Evolutionary conservation across 2,329 filamentous ascomycete genomes (phyloP).

Genomic region (Zasmidium citrigriseum): DNA sequence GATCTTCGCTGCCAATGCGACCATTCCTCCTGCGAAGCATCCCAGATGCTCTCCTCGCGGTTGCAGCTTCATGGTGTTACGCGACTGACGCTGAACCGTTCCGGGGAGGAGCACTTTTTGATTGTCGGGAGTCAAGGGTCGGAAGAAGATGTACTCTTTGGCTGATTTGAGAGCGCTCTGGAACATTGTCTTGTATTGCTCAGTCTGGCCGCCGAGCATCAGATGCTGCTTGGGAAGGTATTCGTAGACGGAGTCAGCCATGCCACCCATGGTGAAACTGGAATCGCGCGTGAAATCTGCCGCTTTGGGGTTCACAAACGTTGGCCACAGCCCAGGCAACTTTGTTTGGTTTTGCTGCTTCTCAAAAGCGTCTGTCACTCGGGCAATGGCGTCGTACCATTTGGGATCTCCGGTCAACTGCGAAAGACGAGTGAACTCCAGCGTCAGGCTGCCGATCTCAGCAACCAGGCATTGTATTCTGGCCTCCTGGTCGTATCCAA

Average conservation of each 20-base stretch:
- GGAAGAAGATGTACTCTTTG: slow-evolving; percentile 48
- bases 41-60: slow-evolving; percentile 45
- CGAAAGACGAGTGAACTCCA: slow-evolving; percentile 65
- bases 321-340: slow-evolving; percentile 65
- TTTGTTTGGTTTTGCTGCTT: slow-evolving; percentile 55
- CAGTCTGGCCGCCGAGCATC: slow-evolving; percentile 30
- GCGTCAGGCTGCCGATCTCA: slow-evolving; percentile 59
- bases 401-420: slow-evolving; percentile 62
- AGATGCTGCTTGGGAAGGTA: slow-evolving; percentile 34
- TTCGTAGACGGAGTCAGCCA: slow-evolving; percentile 39
- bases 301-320: slow-evolving; percentile 50
- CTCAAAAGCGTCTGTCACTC: slow-evolving; percentile 59
- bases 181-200: slow-evolving; percentile 50
- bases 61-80: slow-evolving; percentile 16
- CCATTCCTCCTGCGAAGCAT: slow-evolving; percentile 73
- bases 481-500: slow-evolving; percentile 33
- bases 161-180: slow-evolving; percentile 49
- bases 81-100: slow-evolving; percentile 17
- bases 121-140: slow-evolving; percentile 46
- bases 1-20: slow-evolving; percentile 64
- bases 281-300: slow-evolving; percentile 34
- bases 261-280: slow-evolving; percentile 36
- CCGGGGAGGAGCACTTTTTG: slow-evolving; percentile 23
- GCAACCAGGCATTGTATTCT: slow-evolving; percentile 44
- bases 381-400: slow-evolving; percentile 63